Percentiles rank a stretch among this genome's conserved stretches.
phyloP scores from a whole-genome alignment of 2,329 filamentous ascomycete genomes.

The Pseudogymnoascus sp. region DNA sequence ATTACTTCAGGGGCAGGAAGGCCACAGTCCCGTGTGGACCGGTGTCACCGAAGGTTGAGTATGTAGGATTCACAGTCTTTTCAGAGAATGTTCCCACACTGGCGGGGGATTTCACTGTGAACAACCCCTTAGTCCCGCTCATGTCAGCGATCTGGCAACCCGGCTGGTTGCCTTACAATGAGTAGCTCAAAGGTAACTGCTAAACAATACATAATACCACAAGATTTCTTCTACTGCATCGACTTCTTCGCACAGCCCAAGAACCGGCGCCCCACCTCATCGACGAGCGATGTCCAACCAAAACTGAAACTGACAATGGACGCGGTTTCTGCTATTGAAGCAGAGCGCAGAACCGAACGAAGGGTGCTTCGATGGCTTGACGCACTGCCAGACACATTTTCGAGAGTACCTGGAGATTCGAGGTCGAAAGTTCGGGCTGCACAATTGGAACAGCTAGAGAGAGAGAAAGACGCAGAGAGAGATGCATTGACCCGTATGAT shows the following conservation, averaged over 20 bases:
- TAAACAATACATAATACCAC: neutral
- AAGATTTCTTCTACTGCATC: neutral
- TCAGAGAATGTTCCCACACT: neutral
- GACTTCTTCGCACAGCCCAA: neutral
- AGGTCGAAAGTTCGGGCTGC: neutral
- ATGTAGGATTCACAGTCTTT: neutral
- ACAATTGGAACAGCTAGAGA: neutral
- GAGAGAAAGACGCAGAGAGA: neutral
- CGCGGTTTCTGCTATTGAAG: neutral
- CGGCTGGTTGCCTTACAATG: constrained; percentile 2
- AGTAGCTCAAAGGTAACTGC: neutral
- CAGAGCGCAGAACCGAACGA: neutral
- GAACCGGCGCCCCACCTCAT: neutral
- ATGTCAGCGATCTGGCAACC: neutral
- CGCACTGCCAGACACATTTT: neutral
- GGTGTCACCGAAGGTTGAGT: neutral
- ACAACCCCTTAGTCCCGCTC: neutral
- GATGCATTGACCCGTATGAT: neutral
- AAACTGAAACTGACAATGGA: neutral
- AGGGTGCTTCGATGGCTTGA: neutral
- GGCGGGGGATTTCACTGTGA: neutral
- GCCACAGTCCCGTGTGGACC: neutral
- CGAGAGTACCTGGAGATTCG: neutral
- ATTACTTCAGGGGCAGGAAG: neutral
- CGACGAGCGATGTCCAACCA: neutral